phyloP scores from a whole-genome alignment of 148 eudicot species.

The Rhododendron kiyosumense region DNA sequence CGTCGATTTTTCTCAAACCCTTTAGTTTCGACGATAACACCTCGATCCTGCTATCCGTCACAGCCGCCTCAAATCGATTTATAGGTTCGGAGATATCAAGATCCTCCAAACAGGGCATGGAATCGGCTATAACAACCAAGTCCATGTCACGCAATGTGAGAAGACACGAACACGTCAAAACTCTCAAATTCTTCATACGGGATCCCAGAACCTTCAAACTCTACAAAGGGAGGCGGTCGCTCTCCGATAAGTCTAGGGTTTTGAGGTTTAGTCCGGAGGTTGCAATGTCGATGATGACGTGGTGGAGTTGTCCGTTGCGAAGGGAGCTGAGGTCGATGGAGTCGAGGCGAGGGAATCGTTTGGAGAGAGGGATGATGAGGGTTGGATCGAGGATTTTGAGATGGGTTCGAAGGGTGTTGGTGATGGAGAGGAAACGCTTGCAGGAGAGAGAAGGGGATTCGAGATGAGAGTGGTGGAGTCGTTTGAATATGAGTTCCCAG shows the following conservation, averaged over 20 bases:
- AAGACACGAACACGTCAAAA: slow-evolving; percentile 16
- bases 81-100: slow-evolving; percentile 21
- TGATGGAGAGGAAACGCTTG: slow-evolving; percentile 50
- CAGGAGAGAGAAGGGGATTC: slow-evolving; percentile 48
- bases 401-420: slow-evolving; percentile 40
- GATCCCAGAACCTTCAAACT: slow-evolving; percentile 17
- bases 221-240: slow-evolving; percentile 15
- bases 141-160: slow-evolving; percentile 25
- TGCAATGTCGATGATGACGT: slow-evolving; percentile 15
- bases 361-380: slow-evolving; percentile 25
- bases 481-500: slow-evolving; percentile 56
- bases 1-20: slow-evolving; percentile 41
- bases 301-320: background rate
- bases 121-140: slow-evolving; percentile 26
- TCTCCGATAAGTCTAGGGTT: slow-evolving; percentile 38
- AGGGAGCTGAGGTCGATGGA: slow-evolving; percentile 24
- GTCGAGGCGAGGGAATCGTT: slow-evolving; percentile 43
- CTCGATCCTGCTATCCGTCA: slow-evolving; percentile 54
- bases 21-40: slow-evolving; percentile 33
- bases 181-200: background rate
- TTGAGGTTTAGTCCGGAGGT: slow-evolving; percentile 21
- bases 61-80: background rate
- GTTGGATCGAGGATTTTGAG: slow-evolving; percentile 36
- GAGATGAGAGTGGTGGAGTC: slow-evolving; percentile 31
- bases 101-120: slow-evolving; percentile 42